Evolutionary conservation across 371 early-diverging fungal species (phyloP).

Genomic region (Saksenaea vasiformis): DNA sequence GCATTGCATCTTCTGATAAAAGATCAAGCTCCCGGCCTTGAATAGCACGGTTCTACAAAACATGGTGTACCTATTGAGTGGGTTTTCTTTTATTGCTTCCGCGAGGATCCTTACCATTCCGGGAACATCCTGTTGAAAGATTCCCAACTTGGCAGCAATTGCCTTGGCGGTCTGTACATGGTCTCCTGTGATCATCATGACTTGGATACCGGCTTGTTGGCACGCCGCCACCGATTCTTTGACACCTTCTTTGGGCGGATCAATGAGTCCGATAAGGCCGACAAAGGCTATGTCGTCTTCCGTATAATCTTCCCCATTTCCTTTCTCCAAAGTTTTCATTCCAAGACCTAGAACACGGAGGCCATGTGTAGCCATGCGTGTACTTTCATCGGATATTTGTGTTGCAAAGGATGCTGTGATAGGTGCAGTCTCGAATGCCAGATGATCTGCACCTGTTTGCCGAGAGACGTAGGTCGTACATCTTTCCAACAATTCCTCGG

Average conservation of each 20-base stretch:
- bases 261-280: conserved; percentile 90
- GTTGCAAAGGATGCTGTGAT: conserved; percentile 69
- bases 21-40: conserved; percentile 86
- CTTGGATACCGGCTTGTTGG: conserved; percentile 87
- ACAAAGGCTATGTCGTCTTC: conserved; percentile 69
- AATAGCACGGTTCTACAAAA: conserved; percentile 68
- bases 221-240: conserved; percentile 81
- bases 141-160: conserved; percentile 77
- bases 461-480: conserved; percentile 58
- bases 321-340: conserved; percentile 39
- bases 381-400: conserved; percentile 67
- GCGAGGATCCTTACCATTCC: conserved; percentile 37
- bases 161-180: conserved; percentile 89
- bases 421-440: conserved; percentile 20
- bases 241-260: conserved; percentile 86
- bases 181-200: conserved; percentile 94
- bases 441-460: background rate
- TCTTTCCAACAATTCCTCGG: conserved; percentile 78
- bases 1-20: conserved; percentile 81
- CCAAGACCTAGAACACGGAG: conserved; percentile 62
- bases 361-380: conserved; percentile 83
- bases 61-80: background rate
- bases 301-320: conserved; percentile 19
- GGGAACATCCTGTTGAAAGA: conserved; percentile 58
- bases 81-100: background rate